Percentiles rank a stretch among this genome's conserved stretches.
These are phyloP conservation scores for Paecilomyces niveus DNA, from an alignment of 2,329 filamentous ascomycete genomes.

Conservation along the genomic window DNA sequence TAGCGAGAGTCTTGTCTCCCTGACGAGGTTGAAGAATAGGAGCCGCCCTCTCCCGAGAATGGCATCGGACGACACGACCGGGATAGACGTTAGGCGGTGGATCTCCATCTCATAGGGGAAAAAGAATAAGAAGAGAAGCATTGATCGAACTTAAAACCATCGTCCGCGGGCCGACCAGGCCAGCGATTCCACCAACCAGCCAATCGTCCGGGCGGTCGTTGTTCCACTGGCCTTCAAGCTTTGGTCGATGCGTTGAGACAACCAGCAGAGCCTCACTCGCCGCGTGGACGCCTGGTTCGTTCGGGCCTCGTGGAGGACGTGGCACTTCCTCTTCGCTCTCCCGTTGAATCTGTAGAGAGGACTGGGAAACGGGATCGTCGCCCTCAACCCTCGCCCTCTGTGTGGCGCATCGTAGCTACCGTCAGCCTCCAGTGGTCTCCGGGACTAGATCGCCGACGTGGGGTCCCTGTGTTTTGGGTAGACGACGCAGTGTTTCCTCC, in stretches of 20 bases:
- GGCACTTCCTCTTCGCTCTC: not conserved
- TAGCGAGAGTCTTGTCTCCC: not conserved
- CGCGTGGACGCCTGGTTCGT: not conserved
- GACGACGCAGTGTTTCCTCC: not conserved
- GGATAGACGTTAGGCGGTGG: not conserved
- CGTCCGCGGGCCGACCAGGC: not conserved
- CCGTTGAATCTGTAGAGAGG: not conserved
- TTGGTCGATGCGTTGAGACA: not conserved
- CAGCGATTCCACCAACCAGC: not conserved
- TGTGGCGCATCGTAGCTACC: not conserved
- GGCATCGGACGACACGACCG: not conserved
- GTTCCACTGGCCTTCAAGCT: not conserved
- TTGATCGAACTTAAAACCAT: not conserved
- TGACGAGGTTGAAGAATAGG: not conserved
- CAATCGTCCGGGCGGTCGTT: not conserved
- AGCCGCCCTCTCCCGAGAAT: not conserved
- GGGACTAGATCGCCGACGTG: not conserved
- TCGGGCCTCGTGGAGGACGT: not conserved
- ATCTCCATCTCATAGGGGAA: not conserved
- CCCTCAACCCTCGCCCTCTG: not conserved
- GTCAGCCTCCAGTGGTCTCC: not conserved
- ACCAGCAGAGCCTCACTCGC: not conserved
- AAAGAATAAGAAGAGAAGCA: not conserved
- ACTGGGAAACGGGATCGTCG: not conserved
- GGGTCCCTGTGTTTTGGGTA: not conserved